Base-by-base conservation (phyloP, 345 rosid genomes). In the Eucalyptus curtisii region DNA sequence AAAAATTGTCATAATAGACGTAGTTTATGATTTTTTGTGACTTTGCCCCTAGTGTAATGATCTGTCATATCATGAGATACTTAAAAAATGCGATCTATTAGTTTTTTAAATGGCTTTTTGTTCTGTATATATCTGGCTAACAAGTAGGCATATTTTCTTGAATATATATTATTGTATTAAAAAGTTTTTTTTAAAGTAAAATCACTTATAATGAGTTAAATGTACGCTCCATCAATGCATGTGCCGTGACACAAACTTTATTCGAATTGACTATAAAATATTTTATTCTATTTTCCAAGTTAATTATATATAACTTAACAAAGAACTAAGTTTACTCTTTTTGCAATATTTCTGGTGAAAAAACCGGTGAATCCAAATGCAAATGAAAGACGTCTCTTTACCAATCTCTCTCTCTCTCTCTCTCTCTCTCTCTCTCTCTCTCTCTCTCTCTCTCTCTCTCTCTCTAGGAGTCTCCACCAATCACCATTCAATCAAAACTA, bases 1-100 rank as follows among this genome's bases (percentile, higher is more conserved):
- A 7, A n/a, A 14, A 66, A 4, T 0, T 66, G 10, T n/a, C 20
- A 31, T 16, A n/a, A 4, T 7, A 4, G 20, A 7, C 3, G 4
- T n/a, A n/a, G 10, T 66, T 66, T 66, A 66, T 2, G 20, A 7
- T 15, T 66, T 66, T 66, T n/a, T 33, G 76, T 66, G 76, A 15
- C 40, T 31, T 66, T 66, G 20, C 10, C 22, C 22, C 33, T 15
- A 15, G 6, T 9, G 5, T 66, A 66, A 66, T n/a, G 71, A 61
- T 61, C 13, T 30, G 37, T 61, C 71, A 61, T 13, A 14, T 61
- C 71, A 61, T 8, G 7, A 61, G 71, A 61, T 61, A 61, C 37
- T 61, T 61, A 31, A 66, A 31, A 66, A 31, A 33, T 10, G 11
- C 6, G 33, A 66, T 66, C 40, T n/a, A 66, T 31, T 31, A 31